A percentile compares a stretch with the other conserved stretches of the same genome.
Conservation (phyloP, 1,284 basidiomycete genomes). For the Pseudozyma sp. region DNA sequence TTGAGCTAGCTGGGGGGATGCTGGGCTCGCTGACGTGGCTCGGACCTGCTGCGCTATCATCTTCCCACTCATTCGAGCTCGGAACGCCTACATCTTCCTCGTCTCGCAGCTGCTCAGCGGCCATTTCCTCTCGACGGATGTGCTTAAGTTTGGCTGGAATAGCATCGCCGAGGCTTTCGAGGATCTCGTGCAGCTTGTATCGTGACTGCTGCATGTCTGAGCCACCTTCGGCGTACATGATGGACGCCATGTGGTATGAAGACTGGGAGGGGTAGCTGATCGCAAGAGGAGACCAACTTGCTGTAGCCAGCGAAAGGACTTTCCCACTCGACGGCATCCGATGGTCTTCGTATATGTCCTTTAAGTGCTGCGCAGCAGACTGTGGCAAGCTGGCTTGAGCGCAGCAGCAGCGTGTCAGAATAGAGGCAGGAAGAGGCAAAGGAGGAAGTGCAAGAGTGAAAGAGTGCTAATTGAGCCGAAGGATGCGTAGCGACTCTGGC, state of each 20-base stretch:
- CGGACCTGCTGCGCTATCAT: conserved; percentile 11
- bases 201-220: conserved; percentile 15
- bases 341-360: no score
- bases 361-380: background rate
- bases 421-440: background rate
- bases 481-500: conserved; percentile 5
- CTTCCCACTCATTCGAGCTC: no score
- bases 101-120: no score
- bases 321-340: no score
- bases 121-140: conserved; percentile 13
- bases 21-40: conserved; percentile 9
- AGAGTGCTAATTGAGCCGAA: background rate
- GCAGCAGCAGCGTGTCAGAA: background rate
- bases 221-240: conserved; percentile 13
- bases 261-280: no score
- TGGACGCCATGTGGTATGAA: background rate
- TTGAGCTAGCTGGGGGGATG: background rate
- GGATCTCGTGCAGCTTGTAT: conserved; percentile 15
- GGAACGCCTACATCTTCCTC: background rate
- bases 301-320: no score
- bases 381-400: conserved; percentile 2
- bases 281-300: no score
- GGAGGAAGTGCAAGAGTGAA: background rate
- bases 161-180: conserved; percentile 14
- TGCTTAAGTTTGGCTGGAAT: conserved; percentile 17